A percentile compares a stretch with the other conserved stretches of the same genome.
These are phyloP conservation scores for Rhizopus arrhizus DNA, from an alignment of 371 early-diverging fungal species.

Conservation along the genomic window DNA sequence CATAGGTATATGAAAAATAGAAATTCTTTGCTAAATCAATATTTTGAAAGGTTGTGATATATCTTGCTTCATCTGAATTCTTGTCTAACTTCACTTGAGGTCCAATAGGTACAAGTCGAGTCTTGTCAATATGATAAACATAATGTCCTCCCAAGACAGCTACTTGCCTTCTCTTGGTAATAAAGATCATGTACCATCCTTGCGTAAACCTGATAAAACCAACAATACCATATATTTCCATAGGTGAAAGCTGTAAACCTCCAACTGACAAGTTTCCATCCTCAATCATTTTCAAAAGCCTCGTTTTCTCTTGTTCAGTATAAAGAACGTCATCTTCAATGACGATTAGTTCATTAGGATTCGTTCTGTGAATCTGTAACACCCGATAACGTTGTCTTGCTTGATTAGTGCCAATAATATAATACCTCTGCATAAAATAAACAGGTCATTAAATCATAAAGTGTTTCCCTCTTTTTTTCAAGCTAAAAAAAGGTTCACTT, in stretches of 20 bases:
- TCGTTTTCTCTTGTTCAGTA: slow-evolving; percentile 69
- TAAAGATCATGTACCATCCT: slow-evolving; percentile 90
- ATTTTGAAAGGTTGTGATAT: slow-evolving; percentile 77
- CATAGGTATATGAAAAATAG: slow-evolving; percentile 93
- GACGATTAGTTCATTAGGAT: slow-evolving; percentile 58
- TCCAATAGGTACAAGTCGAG: slow-evolving; percentile 74
- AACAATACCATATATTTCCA: slow-evolving; percentile 45
- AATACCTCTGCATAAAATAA: slow-evolving; percentile 59
- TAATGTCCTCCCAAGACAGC: slow-evolving; percentile 94
- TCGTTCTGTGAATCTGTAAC: slow-evolving; percentile 86
- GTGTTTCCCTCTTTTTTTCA: neutral
- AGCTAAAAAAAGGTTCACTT: slow-evolving; percentile 14
- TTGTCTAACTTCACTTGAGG: slow-evolving; percentile 70
- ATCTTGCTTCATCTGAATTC: slow-evolving; percentile 80
- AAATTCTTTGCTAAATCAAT: slow-evolving; percentile 87
- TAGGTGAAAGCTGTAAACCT: slow-evolving; percentile 70
- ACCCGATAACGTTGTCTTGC: slow-evolving; percentile 76
- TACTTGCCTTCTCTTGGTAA: slow-evolving; percentile 85
- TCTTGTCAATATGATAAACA: slow-evolving; percentile 93
- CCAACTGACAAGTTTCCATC: slow-evolving; percentile 78
- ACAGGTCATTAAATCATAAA: neutral
- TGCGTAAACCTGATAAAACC: slow-evolving; percentile 92
- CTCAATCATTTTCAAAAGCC: slow-evolving; percentile 81
- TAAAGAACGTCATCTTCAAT: slow-evolving; percentile 75
- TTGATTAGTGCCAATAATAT: slow-evolving; percentile 82